Evolutionary conservation across 768 basidiomycete genomes (phyloP).

Genomic region (Mycena polygramma): DNA sequence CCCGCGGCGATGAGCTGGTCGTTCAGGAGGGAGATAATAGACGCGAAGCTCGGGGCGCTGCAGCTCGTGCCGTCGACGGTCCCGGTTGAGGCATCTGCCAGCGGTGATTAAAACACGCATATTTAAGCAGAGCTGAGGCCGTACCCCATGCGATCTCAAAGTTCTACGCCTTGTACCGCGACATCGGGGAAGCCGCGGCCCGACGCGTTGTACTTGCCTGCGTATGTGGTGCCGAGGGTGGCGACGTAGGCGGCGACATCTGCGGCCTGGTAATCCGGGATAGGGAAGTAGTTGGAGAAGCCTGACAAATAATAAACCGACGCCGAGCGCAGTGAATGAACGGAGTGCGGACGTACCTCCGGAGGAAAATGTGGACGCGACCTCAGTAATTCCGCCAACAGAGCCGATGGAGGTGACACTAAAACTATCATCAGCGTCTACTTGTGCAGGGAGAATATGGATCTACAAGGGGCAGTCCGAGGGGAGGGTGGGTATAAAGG

Average conservation of each 20-base stretch:
- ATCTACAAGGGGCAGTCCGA: conserved; percentile 22
- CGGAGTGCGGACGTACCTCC: conserved; percentile 56
- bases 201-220: conserved; percentile 42
- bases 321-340: too few relatives aligned
- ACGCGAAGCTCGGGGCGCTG: conserved; percentile 57
- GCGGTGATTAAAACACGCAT: neutral
- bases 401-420: conserved; percentile 25
- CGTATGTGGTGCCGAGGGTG: conserved; percentile 26
- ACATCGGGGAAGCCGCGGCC: conserved; percentile 55
- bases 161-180: conserved; percentile 51
- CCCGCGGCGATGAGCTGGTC: conserved; percentile 51
- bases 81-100: neutral
- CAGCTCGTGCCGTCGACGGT: conserved; percentile 57
- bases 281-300: conserved; percentile 56
- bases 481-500: conserved; percentile 9
- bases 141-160: conserved; percentile 41
- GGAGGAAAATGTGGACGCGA: conserved; percentile 56
- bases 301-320: too few relatives aligned
- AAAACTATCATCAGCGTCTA: neutral
- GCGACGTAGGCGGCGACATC: conserved; percentile 34
- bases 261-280: conserved; percentile 32
- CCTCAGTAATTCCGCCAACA: conserved; percentile 49
- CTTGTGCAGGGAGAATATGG: neutral
- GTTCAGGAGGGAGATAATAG: conserved; percentile 58
- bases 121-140: neutral